Evolutionary conservation across 1,284 basidiomycete genomes (phyloP).

Genomic region (Boletus chippewaensis): DNA sequence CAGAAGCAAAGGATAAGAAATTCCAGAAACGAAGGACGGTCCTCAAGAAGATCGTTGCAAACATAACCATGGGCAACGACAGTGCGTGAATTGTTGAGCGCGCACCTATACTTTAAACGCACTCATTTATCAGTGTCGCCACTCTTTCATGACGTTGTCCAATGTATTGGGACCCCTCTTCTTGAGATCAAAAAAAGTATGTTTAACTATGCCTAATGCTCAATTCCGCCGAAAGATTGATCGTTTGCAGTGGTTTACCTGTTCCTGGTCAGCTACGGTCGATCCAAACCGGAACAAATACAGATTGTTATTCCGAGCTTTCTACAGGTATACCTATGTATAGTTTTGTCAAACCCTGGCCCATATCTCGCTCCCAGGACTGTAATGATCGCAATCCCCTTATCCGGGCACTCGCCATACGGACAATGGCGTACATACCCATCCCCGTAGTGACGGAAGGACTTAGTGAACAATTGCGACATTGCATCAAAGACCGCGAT

Average conservation of each 20-base stretch:
- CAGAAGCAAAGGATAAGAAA: conserved; percentile 91
- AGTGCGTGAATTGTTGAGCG: conserved; percentile 49
- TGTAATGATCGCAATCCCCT: conserved; percentile 89
- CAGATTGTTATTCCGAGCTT: conserved; percentile 85
- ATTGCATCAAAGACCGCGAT: conserved; percentile 84
- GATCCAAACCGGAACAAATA: conserved; percentile 83
- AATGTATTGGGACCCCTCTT: conserved; percentile 81
- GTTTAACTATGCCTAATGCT: conserved; percentile 21
- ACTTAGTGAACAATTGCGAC: conserved; percentile 78
- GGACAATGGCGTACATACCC: conserved; percentile 95
- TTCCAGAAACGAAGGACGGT: conserved; percentile 85
- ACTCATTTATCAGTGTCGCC: conserved; percentile 70
- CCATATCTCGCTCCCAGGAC: conserved; percentile 48
- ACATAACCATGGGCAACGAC: conserved; percentile 95
- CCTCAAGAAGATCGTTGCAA: conserved; percentile 92
- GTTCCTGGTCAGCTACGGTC: conserved; percentile 88
- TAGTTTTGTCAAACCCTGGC: neutral
- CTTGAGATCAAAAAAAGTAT: conserved; percentile 99
- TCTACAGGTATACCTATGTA: conserved; percentile 56
- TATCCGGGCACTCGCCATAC: conserved; percentile 86
- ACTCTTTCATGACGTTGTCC: conserved; percentile 84
- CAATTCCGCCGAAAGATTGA: conserved; percentile 2
- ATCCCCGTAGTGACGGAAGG: conserved; percentile 76
- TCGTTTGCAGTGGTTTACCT: conserved; percentile 76
- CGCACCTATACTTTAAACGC: conserved; percentile 13